phyloP scores from a whole-genome alignment of 768 basidiomycete species.

The Trametes cubensis region DNA sequence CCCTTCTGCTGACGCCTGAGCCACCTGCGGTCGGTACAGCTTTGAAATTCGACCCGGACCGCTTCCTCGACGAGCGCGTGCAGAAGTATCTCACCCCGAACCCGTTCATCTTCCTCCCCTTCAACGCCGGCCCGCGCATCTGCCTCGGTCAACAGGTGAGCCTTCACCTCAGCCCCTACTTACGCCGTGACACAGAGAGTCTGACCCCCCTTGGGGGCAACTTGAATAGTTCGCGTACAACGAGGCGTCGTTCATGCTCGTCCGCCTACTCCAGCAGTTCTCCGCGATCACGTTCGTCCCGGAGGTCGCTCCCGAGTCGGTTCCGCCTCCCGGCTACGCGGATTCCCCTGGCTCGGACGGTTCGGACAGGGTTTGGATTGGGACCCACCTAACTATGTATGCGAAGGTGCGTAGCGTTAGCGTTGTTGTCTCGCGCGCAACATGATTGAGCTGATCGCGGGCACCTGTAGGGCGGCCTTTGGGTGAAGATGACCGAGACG shows the following conservation, averaged over 20 bases:
- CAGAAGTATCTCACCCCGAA: conserved; percentile 53
- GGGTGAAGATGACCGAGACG: conserved; percentile 45
- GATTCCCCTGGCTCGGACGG: conserved; percentile 26
- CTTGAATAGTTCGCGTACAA: conserved; percentile 62
- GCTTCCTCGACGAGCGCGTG: conserved; percentile 59
- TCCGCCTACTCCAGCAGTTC: conserved; percentile 56
- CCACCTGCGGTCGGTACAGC: conserved; percentile 6
- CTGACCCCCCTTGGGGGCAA: background rate
- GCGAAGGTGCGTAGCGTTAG: conserved; percentile 38
- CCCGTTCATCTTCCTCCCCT: conserved; percentile 50
- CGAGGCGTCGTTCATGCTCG: conserved; percentile 55
- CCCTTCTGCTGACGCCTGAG: background rate
- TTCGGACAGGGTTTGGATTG: conserved; percentile 39
- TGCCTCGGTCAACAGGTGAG: conserved; percentile 42
- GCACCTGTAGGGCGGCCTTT: conserved; percentile 45
- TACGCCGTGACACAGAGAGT: too few species aligned
- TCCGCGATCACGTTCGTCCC: conserved; percentile 31
- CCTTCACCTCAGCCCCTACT: background rate
- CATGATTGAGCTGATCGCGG: background rate
- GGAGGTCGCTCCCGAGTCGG: conserved; percentile 31
- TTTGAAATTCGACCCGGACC: conserved; percentile 57
- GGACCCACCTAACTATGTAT: conserved; percentile 43
- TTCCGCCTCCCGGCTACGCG: conserved; percentile 25
- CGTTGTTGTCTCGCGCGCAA: background rate
- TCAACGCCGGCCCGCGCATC: conserved; percentile 40